Evolutionary conservation across 1,139 yeast species (phyloP).

Genomic region (Hansenula sp.): DNA sequence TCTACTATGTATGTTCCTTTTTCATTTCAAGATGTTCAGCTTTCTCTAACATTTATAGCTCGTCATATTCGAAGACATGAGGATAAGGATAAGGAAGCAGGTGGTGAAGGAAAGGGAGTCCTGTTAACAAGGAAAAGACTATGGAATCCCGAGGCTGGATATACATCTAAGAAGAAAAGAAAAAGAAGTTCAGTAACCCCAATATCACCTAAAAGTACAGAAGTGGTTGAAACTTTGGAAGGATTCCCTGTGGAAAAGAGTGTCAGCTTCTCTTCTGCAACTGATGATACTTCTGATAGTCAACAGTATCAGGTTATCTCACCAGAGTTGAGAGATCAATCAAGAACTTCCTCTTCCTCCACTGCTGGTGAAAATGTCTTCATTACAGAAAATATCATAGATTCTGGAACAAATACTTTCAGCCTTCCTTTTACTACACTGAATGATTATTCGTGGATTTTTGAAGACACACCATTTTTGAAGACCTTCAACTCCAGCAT

Average conservation of each 20-base stretch:
- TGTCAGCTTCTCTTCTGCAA: too few relatives aligned
- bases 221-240: too few relatives aligned
- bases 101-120: slow-evolving; percentile 3
- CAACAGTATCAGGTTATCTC: too few relatives aligned
- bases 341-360: too few relatives aligned
- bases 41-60: background rate
- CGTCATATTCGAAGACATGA: slow-evolving; percentile 4
- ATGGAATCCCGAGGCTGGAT: slow-evolving; percentile 3
- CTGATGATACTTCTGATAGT: too few relatives aligned
- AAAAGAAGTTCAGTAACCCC: background rate
- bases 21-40: too few relatives aligned
- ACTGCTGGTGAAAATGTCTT: background rate
- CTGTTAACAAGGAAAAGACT: slow-evolving; percentile 2
- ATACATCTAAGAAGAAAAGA: slow-evolving; percentile 1
- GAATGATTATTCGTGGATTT: slow-evolving; percentile 4
- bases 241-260: too few relatives aligned
- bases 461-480: background rate
- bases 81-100: slow-evolving; percentile 3
- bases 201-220: background rate
- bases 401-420: background rate
- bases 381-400: background rate
- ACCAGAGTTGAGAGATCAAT: too few relatives aligned
- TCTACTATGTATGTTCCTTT: background rate
- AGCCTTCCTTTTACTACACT: background rate
- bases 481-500: background rate